These are phyloP conservation scores for Pyronema domesticum DNA, from an alignment of 495 filamentous ascomycete species.

Conservation along the genomic window DNA sequence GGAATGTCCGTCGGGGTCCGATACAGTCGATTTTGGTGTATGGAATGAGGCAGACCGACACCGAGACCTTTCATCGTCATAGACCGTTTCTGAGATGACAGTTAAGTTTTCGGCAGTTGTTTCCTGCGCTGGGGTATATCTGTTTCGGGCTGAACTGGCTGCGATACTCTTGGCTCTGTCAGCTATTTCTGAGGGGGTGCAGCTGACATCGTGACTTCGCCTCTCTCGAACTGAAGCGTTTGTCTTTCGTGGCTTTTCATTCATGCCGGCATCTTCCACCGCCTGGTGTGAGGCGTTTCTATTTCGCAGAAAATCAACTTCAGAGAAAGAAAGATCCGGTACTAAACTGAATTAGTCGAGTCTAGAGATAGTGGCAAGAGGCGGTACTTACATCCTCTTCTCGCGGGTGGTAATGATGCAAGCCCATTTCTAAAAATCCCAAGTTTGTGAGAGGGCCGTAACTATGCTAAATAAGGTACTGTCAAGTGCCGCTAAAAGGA, in stretches of 20 bases:
- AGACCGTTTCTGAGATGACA: not conserved
- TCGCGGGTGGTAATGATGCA: slow-evolving; percentile 39
- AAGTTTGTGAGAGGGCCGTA: slow-evolving; percentile 33
- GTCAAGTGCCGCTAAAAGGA: not conserved
- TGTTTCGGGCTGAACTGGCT: not conserved
- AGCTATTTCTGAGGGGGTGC: not conserved
- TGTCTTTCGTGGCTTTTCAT: not conserved
- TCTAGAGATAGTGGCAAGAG: slow-evolving; percentile 1
- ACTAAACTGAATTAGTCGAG: slow-evolving; percentile 28
- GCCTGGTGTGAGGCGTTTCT: not conserved
- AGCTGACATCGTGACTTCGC: not conserved
- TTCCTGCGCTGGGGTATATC: too few species aligned
- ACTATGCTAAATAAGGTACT: slow-evolving; percentile 28
- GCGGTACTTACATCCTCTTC: slow-evolving; percentile 29
- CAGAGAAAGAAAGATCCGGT: slow-evolving; percentile 47
- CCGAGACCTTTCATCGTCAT: not conserved
- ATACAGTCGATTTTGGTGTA: not conserved
- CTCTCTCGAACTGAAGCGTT: not conserved
- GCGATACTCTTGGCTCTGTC: not conserved
- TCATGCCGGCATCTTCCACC: not conserved
- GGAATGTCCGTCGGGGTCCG: slow-evolving; percentile 6
- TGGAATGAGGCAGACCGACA: not conserved
- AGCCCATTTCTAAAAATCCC: slow-evolving; percentile 60
- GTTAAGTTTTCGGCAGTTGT: not conserved
- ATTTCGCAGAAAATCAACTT: slow-evolving; percentile 42